Percentiles rank a stretch among this genome's conserved stretches.
Evolutionary conservation across 2,329 filamentous ascomycete genomes (phyloP).

Genomic region (Penicillium sp.): DNA sequence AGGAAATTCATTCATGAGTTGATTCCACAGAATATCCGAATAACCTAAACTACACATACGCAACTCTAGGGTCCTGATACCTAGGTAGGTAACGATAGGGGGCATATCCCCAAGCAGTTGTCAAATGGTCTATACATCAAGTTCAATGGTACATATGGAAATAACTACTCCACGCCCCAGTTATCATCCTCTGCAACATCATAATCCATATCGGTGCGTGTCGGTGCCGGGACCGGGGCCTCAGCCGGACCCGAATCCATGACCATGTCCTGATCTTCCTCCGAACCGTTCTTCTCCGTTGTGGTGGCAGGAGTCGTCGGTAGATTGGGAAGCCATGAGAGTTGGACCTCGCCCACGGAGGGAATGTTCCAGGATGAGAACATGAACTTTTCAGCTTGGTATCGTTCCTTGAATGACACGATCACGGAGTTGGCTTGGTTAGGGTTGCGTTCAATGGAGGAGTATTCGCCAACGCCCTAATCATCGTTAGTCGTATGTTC

Average conservation of each 20-base stretch:
- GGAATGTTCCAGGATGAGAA: slow-evolving; percentile 46
- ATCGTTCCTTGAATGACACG: slow-evolving; percentile 46
- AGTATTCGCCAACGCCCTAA: slow-evolving; percentile 45
- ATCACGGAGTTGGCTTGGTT: slow-evolving; percentile 39
- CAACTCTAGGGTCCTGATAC: too few relatives aligned
- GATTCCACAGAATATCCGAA: slow-evolving; percentile 26
- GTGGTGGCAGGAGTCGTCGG: slow-evolving; percentile 21
- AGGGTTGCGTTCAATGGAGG: slow-evolving; percentile 41
- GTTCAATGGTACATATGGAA: slow-evolving; percentile 5
- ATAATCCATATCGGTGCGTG: slow-evolving; percentile 43
- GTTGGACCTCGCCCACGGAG: slow-evolving; percentile 50
- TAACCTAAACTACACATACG: background rate
- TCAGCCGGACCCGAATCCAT: slow-evolving; percentile 27
- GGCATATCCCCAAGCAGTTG: background rate
- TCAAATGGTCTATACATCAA: slow-evolving; percentile 4
- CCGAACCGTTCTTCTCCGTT: slow-evolving; percentile 24
- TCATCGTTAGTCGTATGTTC: slow-evolving; percentile 8
- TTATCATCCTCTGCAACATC: slow-evolving; percentile 49
- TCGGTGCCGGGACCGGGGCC: slow-evolving; percentile 10
- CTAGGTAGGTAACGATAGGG: background rate
- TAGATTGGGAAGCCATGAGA: slow-evolving; percentile 50
- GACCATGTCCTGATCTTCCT: slow-evolving; percentile 28
- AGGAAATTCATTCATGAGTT: too few relatives aligned
- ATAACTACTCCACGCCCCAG: slow-evolving; percentile 29
- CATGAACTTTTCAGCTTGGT: slow-evolving; percentile 53